phyloP scores from a whole-genome alignment of 192 early-diverging fungal genomes.

The Backusella australiensis region DNA sequence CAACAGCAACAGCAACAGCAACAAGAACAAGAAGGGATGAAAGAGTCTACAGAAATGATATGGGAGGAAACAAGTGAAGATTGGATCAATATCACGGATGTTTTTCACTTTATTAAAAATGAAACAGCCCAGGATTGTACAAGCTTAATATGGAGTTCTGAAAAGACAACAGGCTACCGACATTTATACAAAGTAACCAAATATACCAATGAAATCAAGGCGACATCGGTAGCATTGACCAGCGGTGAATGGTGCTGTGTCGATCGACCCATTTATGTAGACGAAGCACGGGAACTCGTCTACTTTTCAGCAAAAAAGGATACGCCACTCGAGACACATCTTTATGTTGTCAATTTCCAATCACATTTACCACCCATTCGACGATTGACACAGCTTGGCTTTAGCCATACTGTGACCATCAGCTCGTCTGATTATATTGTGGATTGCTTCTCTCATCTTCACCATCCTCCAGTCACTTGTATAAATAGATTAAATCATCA shows the following conservation, averaged over 20 bases:
- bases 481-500: neutral
- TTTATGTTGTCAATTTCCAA: slow-evolving; percentile 51
- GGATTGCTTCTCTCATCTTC: slow-evolving; percentile 46
- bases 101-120: slow-evolving; percentile 29
- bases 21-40: too few relatives aligned
- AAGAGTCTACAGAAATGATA: slow-evolving; percentile 35
- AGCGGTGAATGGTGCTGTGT: slow-evolving; percentile 56
- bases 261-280: slow-evolving; percentile 57
- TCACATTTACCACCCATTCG: neutral
- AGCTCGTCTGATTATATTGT: slow-evolving; percentile 37
- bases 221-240: slow-evolving; percentile 43
- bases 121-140: slow-evolving; percentile 10
- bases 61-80: slow-evolving; percentile 48
- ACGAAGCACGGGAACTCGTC: slow-evolving; percentile 45
- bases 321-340: slow-evolving; percentile 55
- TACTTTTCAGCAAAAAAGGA: slow-evolving; percentile 63
- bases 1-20: neutral
- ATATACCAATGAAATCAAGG: neutral
- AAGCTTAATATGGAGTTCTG: slow-evolving; percentile 53
- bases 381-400: slow-evolving; percentile 48
- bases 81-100: slow-evolving; percentile 65
- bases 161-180: slow-evolving; percentile 52
- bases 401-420: slow-evolving; percentile 45
- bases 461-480: slow-evolving; percentile 30
- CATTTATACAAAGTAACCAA: slow-evolving; percentile 55